Conservation (phyloP, 2,329 filamentous ascomycete species). For the Fusarium decemcellulare region DNA sequence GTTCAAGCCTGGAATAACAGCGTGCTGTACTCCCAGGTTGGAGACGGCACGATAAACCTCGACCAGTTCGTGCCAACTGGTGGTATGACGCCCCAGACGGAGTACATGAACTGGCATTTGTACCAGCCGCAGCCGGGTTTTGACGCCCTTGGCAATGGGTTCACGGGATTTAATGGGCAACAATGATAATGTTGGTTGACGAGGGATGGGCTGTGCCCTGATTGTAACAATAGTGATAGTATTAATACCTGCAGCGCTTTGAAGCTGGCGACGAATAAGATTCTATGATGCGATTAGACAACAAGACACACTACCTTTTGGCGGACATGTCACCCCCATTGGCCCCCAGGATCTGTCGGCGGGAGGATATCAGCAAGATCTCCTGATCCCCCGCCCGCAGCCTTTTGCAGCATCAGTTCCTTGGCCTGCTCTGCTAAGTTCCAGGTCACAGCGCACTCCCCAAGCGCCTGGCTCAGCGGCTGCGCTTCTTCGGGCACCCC, state of each 20-base stretch:
- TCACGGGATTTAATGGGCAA: constrained; percentile 45
- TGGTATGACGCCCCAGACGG: constrained; percentile 44
- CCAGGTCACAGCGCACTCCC: constrained; percentile 23
- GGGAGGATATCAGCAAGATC: neutral
- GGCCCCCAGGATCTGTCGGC: neutral
- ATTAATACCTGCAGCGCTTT: constrained; percentile 24
- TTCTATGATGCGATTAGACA: neutral
- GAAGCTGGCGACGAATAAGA: neutral
- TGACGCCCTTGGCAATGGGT: constrained; percentile 38
- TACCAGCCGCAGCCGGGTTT: constrained; percentile 47
- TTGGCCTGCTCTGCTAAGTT: constrained; percentile 12
- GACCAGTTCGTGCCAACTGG: constrained; percentile 43
- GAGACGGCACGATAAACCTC: constrained; percentile 36
- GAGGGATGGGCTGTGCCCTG: constrained; percentile 28
- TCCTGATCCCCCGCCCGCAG: neutral
- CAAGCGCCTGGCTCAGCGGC: constrained; percentile 17
- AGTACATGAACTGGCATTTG: constrained; percentile 46
- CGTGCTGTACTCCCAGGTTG: constrained; percentile 42
- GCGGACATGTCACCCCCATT: neutral
- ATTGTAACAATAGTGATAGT: constrained; percentile 37
- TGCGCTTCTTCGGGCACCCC: constrained; percentile 9
- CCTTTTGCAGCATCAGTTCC: neutral
- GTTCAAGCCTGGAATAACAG: constrained; percentile 51
- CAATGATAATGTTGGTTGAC: constrained; percentile 13
- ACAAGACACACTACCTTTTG: neutral